A percentile compares a stretch with the other conserved stretches of the same genome.
phyloP scores from a whole-genome alignment of 23 red algal species.

The Gracilaria domingensis region DNA sequence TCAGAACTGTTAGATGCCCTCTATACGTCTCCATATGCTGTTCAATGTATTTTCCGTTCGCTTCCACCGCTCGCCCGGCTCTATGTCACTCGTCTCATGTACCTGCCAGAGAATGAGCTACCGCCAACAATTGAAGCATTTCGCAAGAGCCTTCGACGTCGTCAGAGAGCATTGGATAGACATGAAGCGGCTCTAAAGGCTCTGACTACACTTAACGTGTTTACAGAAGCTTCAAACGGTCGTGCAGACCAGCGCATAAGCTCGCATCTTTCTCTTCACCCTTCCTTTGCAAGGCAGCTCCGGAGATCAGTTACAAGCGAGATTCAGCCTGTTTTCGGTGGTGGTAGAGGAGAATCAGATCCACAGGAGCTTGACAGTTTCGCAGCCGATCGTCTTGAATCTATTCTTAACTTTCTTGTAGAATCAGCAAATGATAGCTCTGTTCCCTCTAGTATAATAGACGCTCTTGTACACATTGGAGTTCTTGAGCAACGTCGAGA shows the following conservation, averaged over 20 bases:
- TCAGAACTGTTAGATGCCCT: slow-evolving; percentile 49
- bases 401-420: slow-evolving; percentile 90
- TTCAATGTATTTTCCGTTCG: slow-evolving; percentile 70
- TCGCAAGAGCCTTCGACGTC: slow-evolving; percentile 53
- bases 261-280: slow-evolving; percentile 40
- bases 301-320: slow-evolving; percentile 54
- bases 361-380: slow-evolving; percentile 64
- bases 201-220: slow-evolving; percentile 39
- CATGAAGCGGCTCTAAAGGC: slow-evolving; percentile 63
- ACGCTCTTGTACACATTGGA: slow-evolving; percentile 65
- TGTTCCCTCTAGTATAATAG: slow-evolving; percentile 70
- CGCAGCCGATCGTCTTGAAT: slow-evolving; percentile 69
- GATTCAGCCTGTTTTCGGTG: slow-evolving; percentile 54
- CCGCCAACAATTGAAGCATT: slow-evolving; percentile 43
- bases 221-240: neutral
- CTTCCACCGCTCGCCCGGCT: slow-evolving; percentile 76
- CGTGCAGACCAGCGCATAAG: neutral
- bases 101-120: slow-evolving; percentile 23
- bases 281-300: slow-evolving; percentile 38
- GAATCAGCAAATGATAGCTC: slow-evolving; percentile 42
- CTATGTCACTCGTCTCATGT: slow-evolving; percentile 63
- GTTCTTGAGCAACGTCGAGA: slow-evolving; percentile 81
- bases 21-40: slow-evolving; percentile 65
- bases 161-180: slow-evolving; percentile 65
- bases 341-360: slow-evolving; percentile 5